Evolutionary conservation across 768 basidiomycete species (phyloP).

Genomic region (Kwoniella europaea): DNA sequence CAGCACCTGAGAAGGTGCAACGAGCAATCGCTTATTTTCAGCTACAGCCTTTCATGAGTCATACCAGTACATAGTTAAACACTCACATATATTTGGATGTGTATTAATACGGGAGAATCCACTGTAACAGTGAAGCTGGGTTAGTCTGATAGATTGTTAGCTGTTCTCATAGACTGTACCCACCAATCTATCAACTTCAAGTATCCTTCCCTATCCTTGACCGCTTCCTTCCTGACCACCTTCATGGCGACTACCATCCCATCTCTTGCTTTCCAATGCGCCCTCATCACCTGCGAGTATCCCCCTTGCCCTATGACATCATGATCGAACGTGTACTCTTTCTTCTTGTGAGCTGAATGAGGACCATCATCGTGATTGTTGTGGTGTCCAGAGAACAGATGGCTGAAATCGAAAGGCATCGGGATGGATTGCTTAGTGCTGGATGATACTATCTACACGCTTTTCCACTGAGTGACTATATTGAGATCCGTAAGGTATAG

Average conservation of each 20-base stretch:
- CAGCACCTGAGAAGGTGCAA: constrained; percentile 14
- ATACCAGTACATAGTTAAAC: background rate
- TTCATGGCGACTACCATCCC: constrained; percentile 32
- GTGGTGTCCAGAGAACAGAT: background rate
- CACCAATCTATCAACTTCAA: constrained; percentile 30
- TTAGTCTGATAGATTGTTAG: constrained; percentile 1
- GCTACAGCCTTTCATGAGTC: background rate
- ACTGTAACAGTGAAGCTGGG: background rate
- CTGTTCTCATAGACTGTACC: background rate
- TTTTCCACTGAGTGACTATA: no score
- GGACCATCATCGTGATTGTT: constrained; percentile 3
- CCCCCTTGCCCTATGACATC: constrained; percentile 16
- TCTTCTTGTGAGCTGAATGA: constrained; percentile 17
- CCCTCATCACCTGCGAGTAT: constrained; percentile 20
- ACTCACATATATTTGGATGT: constrained; percentile 42
- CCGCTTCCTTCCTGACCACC: constrained; percentile 39
- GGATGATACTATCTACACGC: background rate
- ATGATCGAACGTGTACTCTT: constrained; percentile 18
- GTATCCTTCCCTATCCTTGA: constrained; percentile 40
- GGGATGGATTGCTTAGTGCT: background rate
- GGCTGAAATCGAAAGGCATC: constrained; percentile 12
- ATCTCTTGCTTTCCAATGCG: constrained; percentile 26
- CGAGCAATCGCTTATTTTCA: no score
- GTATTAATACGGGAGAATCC: constrained; percentile 33
- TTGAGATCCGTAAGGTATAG: no score